A percentile compares a stretch with the other conserved stretches of the same genome.
Evolutionary conservation across 257 asterid genomes (phyloP).

Genomic region (Lantana camara): DNA sequence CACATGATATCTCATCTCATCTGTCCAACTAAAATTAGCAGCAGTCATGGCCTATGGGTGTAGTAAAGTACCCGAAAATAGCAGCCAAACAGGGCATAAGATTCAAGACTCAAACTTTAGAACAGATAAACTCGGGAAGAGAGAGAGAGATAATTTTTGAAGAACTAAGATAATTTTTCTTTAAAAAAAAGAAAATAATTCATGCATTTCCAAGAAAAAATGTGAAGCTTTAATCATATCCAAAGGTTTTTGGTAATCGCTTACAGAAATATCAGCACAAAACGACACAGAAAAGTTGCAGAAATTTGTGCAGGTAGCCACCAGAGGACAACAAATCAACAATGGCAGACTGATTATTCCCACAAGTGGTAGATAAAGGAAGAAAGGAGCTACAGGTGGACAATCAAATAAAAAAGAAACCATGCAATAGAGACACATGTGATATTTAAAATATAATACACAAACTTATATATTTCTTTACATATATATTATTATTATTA

Average conservation of each 20-base stretch:
- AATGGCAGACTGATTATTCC: conserved; percentile 1
- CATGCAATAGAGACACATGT: conserved; percentile 54
- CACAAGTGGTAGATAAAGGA: conserved; percentile 29
- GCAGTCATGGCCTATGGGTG: conserved; percentile 3
- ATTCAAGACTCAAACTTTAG: background rate
- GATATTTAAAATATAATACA: background rate
- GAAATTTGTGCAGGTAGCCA: background rate
- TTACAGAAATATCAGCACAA: conserved; percentile 4
- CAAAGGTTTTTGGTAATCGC: conserved; percentile 7
- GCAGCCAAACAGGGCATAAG: background rate
- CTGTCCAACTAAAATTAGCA: conserved; percentile 22
- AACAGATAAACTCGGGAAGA: background rate
- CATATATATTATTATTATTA: background rate
- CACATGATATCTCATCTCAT: conserved; percentile 8
- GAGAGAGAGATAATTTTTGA: background rate
- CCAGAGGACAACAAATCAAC: background rate
- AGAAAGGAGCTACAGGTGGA: conserved; percentile 33
- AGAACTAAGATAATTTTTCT: too few species aligned
- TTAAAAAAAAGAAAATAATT: conserved; percentile 21
- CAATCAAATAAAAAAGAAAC: conserved; percentile 16
- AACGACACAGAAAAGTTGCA: background rate
- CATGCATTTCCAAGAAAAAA: conserved; percentile 9
- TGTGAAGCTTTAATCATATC: background rate
- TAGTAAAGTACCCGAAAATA: conserved; percentile 19
- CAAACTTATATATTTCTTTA: too few species aligned